Conservation (phyloP, 148 eudicot genomes). For the Cornus kousa region DNA sequence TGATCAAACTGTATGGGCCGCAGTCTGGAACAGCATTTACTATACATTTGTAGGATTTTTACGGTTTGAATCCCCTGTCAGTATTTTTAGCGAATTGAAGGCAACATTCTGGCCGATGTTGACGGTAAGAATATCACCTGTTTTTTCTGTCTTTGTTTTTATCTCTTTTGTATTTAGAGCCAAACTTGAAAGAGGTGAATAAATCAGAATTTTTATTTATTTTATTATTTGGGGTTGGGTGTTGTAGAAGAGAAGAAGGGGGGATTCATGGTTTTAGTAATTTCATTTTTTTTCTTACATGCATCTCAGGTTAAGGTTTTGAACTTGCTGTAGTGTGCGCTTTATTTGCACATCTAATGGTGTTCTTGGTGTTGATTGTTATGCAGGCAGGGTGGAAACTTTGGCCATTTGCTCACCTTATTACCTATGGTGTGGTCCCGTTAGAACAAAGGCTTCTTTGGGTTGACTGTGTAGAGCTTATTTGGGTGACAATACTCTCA, state of each 20-base stretch:
- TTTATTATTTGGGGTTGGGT: too few species aligned
- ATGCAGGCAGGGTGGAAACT: constrained; percentile 86
- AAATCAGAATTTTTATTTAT: too few species aligned
- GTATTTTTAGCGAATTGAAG: constrained; percentile 61
- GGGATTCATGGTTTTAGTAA: not conserved
- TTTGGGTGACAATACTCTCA: constrained; percentile 96
- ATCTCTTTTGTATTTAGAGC: not conserved
- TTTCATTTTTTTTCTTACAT: not conserved
- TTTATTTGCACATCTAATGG: not conserved
- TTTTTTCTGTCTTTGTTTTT: constrained; percentile 3
- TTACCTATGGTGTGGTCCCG: constrained; percentile 86
- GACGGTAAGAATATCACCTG: constrained; percentile 56
- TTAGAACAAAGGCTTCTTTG: constrained; percentile 95
- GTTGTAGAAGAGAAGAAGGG: not conserved
- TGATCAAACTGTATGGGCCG: constrained; percentile 94
- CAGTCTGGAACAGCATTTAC: constrained; percentile 93
- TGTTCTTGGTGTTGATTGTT: constrained; percentile 6
- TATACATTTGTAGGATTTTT: constrained; percentile 63
- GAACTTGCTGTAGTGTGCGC: not conserved
- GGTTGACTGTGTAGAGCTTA: constrained; percentile 94
- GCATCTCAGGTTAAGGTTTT: not conserved
- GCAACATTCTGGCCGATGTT: constrained; percentile 90
- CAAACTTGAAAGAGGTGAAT: not conserved
- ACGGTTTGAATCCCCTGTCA: constrained; percentile 76
- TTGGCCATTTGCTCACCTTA: constrained; percentile 95